A percentile compares a stretch with the other conserved stretches of the same genome.
These are phyloP conservation scores for Juglanconis sp. DNA, from an alignment of 2,329 filamentous ascomycete species.

Conservation along the genomic window DNA sequence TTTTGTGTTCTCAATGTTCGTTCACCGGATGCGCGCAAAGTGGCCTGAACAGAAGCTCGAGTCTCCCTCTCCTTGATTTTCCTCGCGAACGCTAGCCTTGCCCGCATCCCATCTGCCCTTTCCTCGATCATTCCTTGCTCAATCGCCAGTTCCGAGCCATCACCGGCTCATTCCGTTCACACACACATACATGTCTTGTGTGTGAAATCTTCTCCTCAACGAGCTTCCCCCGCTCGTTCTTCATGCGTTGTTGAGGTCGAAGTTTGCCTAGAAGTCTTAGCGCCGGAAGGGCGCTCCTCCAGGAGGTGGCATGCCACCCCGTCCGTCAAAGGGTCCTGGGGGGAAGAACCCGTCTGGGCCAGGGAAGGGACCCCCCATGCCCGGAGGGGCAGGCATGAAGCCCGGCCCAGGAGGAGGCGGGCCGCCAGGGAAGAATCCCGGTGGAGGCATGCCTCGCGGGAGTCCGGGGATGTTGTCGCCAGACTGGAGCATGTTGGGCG, in stretches of 20 bases:
- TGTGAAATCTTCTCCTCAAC: background rate
- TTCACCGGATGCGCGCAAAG: no score
- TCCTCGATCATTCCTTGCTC: no score
- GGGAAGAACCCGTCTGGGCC: slow-evolving; percentile 50
- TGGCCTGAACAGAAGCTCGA: no score
- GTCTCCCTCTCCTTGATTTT: no score
- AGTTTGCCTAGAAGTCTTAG: background rate
- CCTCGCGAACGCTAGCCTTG: no score
- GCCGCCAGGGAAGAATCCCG: slow-evolving; percentile 52
- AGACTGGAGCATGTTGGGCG: slow-evolving; percentile 44
- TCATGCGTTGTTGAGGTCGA: background rate
- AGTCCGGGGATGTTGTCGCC: slow-evolving; percentile 49
- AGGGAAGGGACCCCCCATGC: slow-evolving; percentile 52
- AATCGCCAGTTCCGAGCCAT: no score
- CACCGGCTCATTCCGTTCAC: no score
- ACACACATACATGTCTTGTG: no score
- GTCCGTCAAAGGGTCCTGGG: slow-evolving; percentile 49
- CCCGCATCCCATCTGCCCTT: no score
- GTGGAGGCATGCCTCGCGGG: slow-evolving; percentile 49
- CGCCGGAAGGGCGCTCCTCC: slow-evolving; percentile 27
- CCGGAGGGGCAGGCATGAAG: slow-evolving; percentile 50
- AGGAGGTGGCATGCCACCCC: slow-evolving; percentile 36
- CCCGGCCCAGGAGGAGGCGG: slow-evolving; percentile 36
- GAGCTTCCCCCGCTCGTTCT: background rate
- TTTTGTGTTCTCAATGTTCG: no score